Evolutionary conservation across 2,329 filamentous ascomycete genomes (phyloP).

Genomic region (Fusarium sp.): DNA sequence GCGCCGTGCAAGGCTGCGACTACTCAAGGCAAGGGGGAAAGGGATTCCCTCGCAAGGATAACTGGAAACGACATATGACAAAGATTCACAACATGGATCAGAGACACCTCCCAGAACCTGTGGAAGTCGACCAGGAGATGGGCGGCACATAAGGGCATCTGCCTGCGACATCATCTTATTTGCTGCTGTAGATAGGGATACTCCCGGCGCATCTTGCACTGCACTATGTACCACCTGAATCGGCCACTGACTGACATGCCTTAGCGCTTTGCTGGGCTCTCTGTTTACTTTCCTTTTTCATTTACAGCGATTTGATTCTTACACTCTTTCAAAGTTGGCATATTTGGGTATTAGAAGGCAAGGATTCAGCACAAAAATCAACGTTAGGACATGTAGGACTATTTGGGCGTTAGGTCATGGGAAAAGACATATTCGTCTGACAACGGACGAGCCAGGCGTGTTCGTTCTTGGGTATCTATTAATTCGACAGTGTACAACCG

Average conservation of each 20-base stretch:
- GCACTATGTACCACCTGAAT: neutral
- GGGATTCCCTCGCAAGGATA: conserved; percentile 69
- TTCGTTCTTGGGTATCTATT: conserved; percentile 43
- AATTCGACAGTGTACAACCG: conserved; percentile 33
- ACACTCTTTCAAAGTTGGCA: conserved; percentile 35
- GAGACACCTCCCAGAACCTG: conserved; percentile 52
- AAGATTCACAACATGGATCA: conserved; percentile 65
- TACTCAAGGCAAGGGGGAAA: conserved; percentile 67
- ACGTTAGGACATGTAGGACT: conserved; percentile 22
- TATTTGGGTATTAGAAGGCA: conserved; percentile 29
- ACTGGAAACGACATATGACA: conserved; percentile 70
- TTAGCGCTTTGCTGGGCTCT: neutral
- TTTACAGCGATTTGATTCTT: conserved; percentile 29
- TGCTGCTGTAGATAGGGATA: neutral
- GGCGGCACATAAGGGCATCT: conserved; percentile 29
- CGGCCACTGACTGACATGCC: neutral
- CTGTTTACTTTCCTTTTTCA: conserved; percentile 1
- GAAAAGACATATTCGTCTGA: conserved; percentile 32
- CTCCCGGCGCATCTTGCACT: neutral
- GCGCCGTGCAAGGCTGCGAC: conserved; percentile 62
- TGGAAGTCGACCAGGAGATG: conserved; percentile 52
- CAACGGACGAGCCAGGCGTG: conserved; percentile 26
- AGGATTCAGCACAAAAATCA: conserved; percentile 21
- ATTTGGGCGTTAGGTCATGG: conserved; percentile 35
- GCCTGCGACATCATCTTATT: neutral